These are phyloP conservation scores for Trichosanthes truncata DNA, from an alignment of 306 rosid species.

Conservation along the genomic window DNA sequence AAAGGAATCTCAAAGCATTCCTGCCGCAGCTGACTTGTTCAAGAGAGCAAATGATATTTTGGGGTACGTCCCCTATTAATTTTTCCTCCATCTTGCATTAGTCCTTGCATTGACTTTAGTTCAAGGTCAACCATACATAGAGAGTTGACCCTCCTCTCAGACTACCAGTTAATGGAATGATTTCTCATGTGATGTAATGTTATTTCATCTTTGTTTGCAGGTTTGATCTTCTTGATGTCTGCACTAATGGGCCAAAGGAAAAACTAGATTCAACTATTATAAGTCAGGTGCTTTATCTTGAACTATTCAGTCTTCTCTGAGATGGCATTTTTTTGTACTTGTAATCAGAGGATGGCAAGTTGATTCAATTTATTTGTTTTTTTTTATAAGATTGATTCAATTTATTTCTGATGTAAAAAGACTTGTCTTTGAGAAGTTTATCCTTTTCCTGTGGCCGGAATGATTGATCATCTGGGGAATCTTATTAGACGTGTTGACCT, in stretches of 20 bases:
- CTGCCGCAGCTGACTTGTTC: conserved; percentile 62
- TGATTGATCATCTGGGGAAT: neutral
- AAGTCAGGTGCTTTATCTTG: conserved; percentile 53
- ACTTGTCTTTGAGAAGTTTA: neutral
- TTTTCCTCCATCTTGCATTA: neutral
- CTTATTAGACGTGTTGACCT: neutral
- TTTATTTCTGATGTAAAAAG: neutral
- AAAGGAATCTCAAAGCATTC: conserved; percentile 78
- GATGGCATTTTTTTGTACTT: neutral
- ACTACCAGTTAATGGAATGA: neutral
- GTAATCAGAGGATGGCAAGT: neutral
- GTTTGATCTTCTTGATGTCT: conserved; percentile 88
- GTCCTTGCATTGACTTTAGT: neutral
- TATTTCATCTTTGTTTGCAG: conserved; percentile 27
- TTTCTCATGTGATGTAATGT: neutral
- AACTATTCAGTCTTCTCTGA: neutral
- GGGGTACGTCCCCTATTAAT: conserved; percentile 35
- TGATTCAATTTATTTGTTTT: no score
- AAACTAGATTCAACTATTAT: conserved; percentile 81
- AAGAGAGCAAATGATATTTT: conserved; percentile 68
- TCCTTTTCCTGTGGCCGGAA: neutral
- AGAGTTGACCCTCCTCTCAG: neutral
- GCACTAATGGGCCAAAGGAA: conserved; percentile 89
- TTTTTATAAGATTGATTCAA: no score
- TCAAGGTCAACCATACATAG: neutral